phyloP scores from a whole-genome alignment of 2,329 filamentous ascomycete genomes.

The Sphaerostilbella broomeana region DNA sequence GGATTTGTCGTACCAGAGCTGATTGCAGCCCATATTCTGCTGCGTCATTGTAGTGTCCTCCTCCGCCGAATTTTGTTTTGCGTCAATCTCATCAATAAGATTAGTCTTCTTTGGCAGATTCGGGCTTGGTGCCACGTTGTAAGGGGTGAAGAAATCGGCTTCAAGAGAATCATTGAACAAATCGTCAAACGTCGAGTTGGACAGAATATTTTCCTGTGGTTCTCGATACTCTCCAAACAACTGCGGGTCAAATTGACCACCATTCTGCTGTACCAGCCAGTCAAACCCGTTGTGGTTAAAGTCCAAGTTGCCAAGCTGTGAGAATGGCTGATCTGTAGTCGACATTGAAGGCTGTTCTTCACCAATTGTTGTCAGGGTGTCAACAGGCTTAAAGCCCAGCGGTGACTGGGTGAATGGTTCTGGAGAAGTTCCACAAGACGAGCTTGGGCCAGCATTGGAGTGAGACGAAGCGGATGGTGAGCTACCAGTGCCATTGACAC shows the following conservation, averaged over 20 bases:
- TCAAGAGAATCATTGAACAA: constrained; percentile 74
- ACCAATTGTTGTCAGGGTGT: constrained; percentile 58
- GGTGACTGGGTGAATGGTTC: constrained; percentile 70
- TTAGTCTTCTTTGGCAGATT: constrained; percentile 50
- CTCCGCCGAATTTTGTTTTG: constrained; percentile 60
- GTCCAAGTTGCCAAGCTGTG: constrained; percentile 28
- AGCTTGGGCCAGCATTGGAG: constrained; percentile 52
- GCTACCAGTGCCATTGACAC: constrained; percentile 47
- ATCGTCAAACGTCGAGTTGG: constrained; percentile 63
- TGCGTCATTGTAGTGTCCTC: constrained; percentile 50
- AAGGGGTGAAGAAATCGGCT: constrained; percentile 73
- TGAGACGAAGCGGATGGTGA: constrained; percentile 60
- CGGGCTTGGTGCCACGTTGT: constrained; percentile 55
- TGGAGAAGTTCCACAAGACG: constrained; percentile 70
- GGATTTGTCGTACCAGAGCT: constrained; percentile 70
- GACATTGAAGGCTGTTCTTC: constrained; percentile 50
- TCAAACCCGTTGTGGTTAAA: constrained; percentile 55
- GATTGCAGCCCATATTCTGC: constrained; percentile 73
- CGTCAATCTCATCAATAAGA: constrained; percentile 72
- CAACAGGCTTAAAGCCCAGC: constrained; percentile 54
- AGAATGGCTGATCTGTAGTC: constrained; percentile 28
- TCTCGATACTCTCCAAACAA: constrained; percentile 91
- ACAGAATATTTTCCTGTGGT: constrained; percentile 72
- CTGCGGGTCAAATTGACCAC: constrained; percentile 82
- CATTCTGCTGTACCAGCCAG: constrained; percentile 74